Evolutionary conservation across 176 grass and related monocot genomes (phyloP), one percentile per base, ranked within the genome.

Genomic region (Cenchrus purpureus): DNA sequence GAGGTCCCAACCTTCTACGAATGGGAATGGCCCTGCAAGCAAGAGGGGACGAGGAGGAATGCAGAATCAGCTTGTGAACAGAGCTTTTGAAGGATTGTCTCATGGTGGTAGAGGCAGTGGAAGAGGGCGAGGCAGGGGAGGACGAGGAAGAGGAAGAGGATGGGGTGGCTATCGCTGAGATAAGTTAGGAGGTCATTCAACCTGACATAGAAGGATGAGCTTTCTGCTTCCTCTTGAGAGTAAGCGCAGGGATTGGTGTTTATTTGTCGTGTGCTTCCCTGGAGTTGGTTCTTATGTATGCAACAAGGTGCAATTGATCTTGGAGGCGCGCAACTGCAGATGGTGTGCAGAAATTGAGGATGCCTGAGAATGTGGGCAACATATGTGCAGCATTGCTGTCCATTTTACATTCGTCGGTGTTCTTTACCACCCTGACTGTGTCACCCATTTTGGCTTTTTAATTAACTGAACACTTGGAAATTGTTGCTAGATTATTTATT

Each of bases 51-150:
- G 97, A 84, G 90, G 86, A 67, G 92, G 79, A 79, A 45, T 73
- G 60, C 88, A 92, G 60, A 97, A 82, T 81, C 88, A 99, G 63
- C 93, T 97, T 46, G 89, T 97, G 72, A 94, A 92, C 82, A 94
- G 90, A 89, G 97, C 97, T 82, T 94, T 99, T 84, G 93, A 97
- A 89, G 94, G 90, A 77, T 85, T 99, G 25, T 86, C 91, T 37
- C 84, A 79, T 84, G 91, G 89, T 73, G 93, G 93, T 78, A 87
- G 93, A 87, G 76, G 86, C 80, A 88, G 57, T 83, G 90, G 88
- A 82, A 91, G 91, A 84, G 93, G 91, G n/a, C 74, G 91, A 67
- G 91, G 91, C 76, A 73, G 91, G 74, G 93, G 87, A 82, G 82
- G 90, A 13, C 77, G 89, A 66, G 97, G 97, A 78, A 89, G 91